Base-by-base conservation (phyloP, 352 stramenopile species). In the Phytophthora agathidicida region DNA sequence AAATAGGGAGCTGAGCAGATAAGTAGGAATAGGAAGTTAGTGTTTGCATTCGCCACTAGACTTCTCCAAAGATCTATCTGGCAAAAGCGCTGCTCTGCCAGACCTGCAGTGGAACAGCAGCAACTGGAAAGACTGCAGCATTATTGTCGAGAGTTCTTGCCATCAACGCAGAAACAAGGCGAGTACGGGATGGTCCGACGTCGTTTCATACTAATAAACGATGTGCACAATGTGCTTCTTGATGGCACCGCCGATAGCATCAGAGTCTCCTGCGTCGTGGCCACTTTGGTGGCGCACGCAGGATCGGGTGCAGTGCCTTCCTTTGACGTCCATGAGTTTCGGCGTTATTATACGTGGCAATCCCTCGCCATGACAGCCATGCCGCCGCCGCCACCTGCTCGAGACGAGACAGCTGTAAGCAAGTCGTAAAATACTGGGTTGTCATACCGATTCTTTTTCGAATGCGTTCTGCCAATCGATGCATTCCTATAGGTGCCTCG, bases 221-320 rank as follows among this genome's bases (percentile, higher is more conserved):
- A 60, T 52, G 28, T 44, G 50, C 22, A 36, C 32, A 20, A 33
- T 20, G 43, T 30, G 23, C 27, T 28, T 35, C 8, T 58, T 48
- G 44, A 14, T 3, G 28, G 22, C 13, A 17, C n/a, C n/a, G n/a
- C n/a, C n/a, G 27, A 41, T 43, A 59, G 23, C 50, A 27, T 28
- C n/a, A 22, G 22, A 52, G 30, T 7, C 47, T 43, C 6, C 35
- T 13, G n/a, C 10, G n/a, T n/a, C 33, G 20, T 64, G 56, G 38
- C 47, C 58, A 67, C 41, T 62, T 65, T 46, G 9, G n/a, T 24
- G 49, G 17, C 20, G 22, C 55, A 50, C 46, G 48, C 28, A 39
- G 23, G 55, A 64, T 64, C 47, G 55, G 46, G 22, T 27, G 33
- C 28, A 16, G 37, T 58, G 33, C 33, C 27, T 36, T 28, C 20